Conservation (phyloP, 1,139 yeast species). For the Saccharomyces hybrid region DNA sequence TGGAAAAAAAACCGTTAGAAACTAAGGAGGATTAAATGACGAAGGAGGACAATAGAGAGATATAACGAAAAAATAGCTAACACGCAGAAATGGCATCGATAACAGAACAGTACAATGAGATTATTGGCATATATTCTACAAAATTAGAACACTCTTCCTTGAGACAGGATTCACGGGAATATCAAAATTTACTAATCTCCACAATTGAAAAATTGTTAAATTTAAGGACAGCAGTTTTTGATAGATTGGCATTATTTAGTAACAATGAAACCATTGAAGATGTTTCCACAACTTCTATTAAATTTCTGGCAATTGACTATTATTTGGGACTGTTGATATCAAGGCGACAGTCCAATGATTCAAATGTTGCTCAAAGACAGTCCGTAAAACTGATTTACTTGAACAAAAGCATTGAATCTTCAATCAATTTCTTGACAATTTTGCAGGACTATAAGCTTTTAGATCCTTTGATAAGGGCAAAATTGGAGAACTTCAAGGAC, state of each 20-base stretch:
- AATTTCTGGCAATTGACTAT: constrained; percentile 46
- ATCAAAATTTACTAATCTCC: constrained; percentile 25
- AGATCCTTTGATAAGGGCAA: constrained; percentile 35
- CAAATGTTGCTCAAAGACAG: constrained; percentile 9
- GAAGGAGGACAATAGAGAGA: not conserved
- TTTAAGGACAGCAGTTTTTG: constrained; percentile 30
- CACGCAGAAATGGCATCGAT: not conserved
- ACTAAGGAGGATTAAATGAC: not conserved
- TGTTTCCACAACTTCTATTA: constrained; percentile 47
- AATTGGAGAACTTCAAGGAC: constrained; percentile 37
- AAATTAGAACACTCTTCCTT: not conserved
- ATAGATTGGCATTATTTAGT: constrained; percentile 45
- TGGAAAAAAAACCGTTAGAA: not conserved
- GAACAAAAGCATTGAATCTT: constrained; percentile 36
- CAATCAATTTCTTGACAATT: constrained; percentile 40
- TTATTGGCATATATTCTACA: not conserved
- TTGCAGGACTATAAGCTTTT: constrained; percentile 41
- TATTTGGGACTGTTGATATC: constrained; percentile 38
- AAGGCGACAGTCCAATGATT: constrained; percentile 25
- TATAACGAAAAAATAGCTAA: not conserved
- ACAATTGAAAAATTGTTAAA: constrained; percentile 27
- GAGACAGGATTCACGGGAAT: constrained; percentile 34
- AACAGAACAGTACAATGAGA: not conserved
- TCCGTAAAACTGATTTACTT: constrained; percentile 37
- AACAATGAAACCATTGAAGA: constrained; percentile 54